Conservation (phyloP, 192 early-diverging fungal species). For the Coemansia sp. region DNA sequence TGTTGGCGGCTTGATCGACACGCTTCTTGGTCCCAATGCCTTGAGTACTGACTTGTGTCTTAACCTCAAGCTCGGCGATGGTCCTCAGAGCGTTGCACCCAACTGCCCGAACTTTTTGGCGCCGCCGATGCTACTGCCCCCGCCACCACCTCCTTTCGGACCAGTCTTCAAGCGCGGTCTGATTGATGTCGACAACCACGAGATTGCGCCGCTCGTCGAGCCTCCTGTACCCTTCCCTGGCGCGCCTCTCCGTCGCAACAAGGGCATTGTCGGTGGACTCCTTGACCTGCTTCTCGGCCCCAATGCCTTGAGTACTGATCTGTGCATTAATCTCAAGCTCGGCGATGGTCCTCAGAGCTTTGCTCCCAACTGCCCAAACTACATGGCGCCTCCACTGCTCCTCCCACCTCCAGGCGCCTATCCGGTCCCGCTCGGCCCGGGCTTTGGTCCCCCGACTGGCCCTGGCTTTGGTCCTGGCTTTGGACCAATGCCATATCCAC, state of each 20-base stretch:
- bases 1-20: constrained; percentile 44
- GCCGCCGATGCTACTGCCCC: constrained; percentile 44
- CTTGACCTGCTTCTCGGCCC: constrained; percentile 49
- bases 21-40: constrained; percentile 43
- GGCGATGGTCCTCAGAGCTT: constrained; percentile 52
- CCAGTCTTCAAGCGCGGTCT: constrained; percentile 49
- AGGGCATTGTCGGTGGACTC: constrained; percentile 43
- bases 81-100: constrained; percentile 51
- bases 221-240: constrained; percentile 35
- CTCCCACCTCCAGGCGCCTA: constrained; percentile 40
- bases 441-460: not conserved
- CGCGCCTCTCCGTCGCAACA: constrained; percentile 39
- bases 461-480: constrained; percentile 1
- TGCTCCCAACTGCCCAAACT: constrained; percentile 45
- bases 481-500: constrained; percentile 18
- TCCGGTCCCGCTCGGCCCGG: constrained; percentile 21
- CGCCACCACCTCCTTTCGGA: constrained; percentile 10
- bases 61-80: constrained; percentile 54
- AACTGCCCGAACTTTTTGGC: constrained; percentile 49
- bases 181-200: constrained; percentile 42
- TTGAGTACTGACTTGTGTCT: constrained; percentile 43
- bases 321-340: constrained; percentile 52
- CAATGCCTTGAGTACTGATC: constrained; percentile 42
- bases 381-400: constrained; percentile 36
- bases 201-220: constrained; percentile 22